These are phyloP conservation scores for Echites panduratus DNA, from an alignment of 257 asterid species.

Conservation along the genomic window DNA sequence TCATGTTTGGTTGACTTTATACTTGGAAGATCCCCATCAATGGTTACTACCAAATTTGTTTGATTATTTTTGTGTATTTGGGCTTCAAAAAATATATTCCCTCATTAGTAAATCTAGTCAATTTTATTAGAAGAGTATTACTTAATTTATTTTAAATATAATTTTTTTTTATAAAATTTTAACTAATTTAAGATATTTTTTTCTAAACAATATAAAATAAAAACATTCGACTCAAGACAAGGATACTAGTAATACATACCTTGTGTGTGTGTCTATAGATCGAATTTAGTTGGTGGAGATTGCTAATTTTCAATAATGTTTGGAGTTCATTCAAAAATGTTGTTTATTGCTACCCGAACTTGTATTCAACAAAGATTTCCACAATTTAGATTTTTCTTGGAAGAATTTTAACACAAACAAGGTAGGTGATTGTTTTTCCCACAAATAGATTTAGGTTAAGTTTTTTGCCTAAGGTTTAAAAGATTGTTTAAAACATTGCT, in stretches of 20 bases:
- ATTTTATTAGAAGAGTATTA: too few species aligned
- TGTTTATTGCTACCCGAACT: neutral
- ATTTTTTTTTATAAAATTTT: too few species aligned
- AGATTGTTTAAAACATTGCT: neutral
- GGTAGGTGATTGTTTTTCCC: too few species aligned
- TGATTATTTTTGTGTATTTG: neutral
- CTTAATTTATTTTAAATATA: neutral
- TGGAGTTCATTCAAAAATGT: neutral
- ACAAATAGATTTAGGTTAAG: neutral
- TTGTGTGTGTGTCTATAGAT: too few species aligned
- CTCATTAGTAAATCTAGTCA: too few species aligned
- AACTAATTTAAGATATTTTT: too few species aligned
- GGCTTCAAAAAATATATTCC: too few species aligned
- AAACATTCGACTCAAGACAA: too few species aligned
- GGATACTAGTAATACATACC: too few species aligned
- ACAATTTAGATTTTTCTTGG: neutral
- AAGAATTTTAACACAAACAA: too few species aligned
- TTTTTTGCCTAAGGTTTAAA: neutral
- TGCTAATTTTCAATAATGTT: neutral
- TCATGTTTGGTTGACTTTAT: constrained; percentile 19
- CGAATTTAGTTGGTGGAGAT: neutral
- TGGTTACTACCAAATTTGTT: neutral
- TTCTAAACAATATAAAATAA: too few species aligned
- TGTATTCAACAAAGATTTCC: neutral
- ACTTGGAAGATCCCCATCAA: neutral